phyloP scores from a whole-genome alignment of 2,329 filamentous ascomycete genomes.

The Purpureocillium takamizusanense region DNA sequence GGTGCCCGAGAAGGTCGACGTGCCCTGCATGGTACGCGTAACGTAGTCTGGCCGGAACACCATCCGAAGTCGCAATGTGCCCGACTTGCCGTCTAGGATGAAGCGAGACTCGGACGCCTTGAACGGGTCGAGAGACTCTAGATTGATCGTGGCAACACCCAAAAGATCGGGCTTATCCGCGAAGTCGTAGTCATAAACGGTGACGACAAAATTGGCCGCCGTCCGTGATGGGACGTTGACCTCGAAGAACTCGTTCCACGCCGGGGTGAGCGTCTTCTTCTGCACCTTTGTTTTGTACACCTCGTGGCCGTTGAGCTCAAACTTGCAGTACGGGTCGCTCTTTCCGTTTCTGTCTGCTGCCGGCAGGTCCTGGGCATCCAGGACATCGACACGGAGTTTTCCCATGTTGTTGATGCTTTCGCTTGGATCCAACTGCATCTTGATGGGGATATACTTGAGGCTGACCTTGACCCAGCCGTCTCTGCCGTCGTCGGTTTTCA shows the following conservation, averaged over 20 bases:
- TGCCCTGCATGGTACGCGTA: slow-evolving; percentile 75
- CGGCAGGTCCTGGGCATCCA: slow-evolving; percentile 81
- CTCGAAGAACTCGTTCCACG: slow-evolving; percentile 97
- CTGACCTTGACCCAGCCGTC: slow-evolving; percentile 79
- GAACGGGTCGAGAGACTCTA: slow-evolving; percentile 80
- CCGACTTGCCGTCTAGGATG: slow-evolving; percentile 80
- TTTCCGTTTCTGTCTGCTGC: slow-evolving; percentile 92
- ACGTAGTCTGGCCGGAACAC: slow-evolving; percentile 93
- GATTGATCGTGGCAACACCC: slow-evolving; percentile 66
- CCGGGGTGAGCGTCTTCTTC: slow-evolving; percentile 92
- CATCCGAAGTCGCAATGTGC: slow-evolving; percentile 70
- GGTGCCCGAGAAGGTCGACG: slow-evolving; percentile 85
- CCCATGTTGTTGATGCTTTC: slow-evolving; percentile 99
- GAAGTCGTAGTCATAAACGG: slow-evolving; percentile 94
- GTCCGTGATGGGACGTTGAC: slow-evolving; percentile 74
- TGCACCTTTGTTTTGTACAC: slow-evolving; percentile 92
- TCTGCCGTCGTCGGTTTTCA: slow-evolving; percentile 70
- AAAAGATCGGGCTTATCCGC: slow-evolving; percentile 88
- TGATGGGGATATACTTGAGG: slow-evolving; percentile 87
- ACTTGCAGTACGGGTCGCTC: slow-evolving; percentile 95
- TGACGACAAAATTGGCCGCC: slow-evolving; percentile 70
- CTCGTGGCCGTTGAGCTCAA: slow-evolving; percentile 79
- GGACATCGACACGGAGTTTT: slow-evolving; percentile 82
- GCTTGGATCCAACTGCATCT: slow-evolving; percentile 87
- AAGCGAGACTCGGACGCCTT: slow-evolving; percentile 66